Evolutionary conservation across 495 filamentous ascomycete species (phyloP), one percentile per base, ranked within the genome.

Genomic region (Podospora comata): DNA sequence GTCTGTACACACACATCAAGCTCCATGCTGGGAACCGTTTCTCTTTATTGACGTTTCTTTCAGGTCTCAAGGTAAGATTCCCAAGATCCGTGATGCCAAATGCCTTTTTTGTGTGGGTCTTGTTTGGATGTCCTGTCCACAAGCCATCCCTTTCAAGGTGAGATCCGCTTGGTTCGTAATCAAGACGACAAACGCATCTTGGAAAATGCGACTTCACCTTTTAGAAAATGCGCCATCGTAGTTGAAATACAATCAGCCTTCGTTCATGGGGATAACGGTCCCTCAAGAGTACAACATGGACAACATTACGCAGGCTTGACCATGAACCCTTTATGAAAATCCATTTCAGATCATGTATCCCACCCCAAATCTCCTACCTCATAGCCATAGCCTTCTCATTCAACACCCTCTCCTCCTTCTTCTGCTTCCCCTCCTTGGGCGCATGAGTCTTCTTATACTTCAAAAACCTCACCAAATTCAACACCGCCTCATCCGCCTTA

Each of bases 401-500:
- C 39, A 48, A 48, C 39, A 48, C 39, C 39, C 39, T 48, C 39
- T 11, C 39, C 39, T 48, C 39, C 13, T 48, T 48, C 39, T 13
- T 48, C 9, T 48, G 6, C 39, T 16, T 18, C 39, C 9, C 9
- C 39, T 26, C 68, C 16, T 64, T 68, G 1, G 78, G 78, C 61
- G 58, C 71, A 69, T 82, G 79, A 63, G 83, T 86, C 72, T 82
- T 82, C 78, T 89, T 89, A 69, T 89, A 89, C 63, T 77, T 70
- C 62, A 89, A 81, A 71, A 89, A 89, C 70, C 87, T 78, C 20
- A 68, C 73, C 66, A 89, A 77, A 72, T 89, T 89, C 68, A 86
- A 53, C 26, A 78, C 64, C 16, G 80, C 85, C 70, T 89, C 87
- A 64, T 89, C 87, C 15, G 84, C 82, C 70, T 84, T 79, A 19